Evolutionary conservation across 306 rosid genomes (phyloP).

Genomic region (Cucumis cinereus): DNA sequence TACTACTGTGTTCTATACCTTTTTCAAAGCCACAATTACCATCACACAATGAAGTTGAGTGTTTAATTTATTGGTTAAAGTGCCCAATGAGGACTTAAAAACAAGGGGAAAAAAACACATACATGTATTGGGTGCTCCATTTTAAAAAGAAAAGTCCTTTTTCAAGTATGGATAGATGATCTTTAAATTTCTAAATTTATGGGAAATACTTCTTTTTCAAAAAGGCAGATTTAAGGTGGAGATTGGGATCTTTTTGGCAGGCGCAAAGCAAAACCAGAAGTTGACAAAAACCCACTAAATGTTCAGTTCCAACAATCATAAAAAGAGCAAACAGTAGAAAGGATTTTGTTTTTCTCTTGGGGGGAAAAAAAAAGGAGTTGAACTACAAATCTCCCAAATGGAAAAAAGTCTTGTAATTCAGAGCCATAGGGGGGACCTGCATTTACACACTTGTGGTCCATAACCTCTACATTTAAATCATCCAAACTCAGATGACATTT

Average conservation of each 20-base stretch:
- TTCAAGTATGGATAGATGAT: neutral
- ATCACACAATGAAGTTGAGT: neutral
- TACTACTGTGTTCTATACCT: neutral
- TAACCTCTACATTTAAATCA: neutral
- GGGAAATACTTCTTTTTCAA: neutral
- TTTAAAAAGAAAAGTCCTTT: neutral
- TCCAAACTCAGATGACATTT: neutral
- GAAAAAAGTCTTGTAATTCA: neutral
- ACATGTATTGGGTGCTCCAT: neutral
- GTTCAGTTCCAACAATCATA: neutral
- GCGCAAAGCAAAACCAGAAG: constrained; percentile 1
- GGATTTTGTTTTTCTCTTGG: neutral
- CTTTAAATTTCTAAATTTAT: neutral
- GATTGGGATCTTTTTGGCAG: neutral
- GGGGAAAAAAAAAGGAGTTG: neutral
- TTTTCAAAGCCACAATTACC: neutral
- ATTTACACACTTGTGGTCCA: neutral
- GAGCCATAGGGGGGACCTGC: neutral
- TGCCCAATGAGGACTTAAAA: neutral
- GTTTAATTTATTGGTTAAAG: neutral
- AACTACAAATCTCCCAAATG: neutral
- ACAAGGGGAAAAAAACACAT: neutral
- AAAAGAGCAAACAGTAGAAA: neutral
- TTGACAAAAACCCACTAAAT: neutral
- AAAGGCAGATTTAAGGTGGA: neutral